Base-by-base conservation (phyloP, 2,329 filamentous ascomycete genomes). In the Dactylellina sp. region DNA sequence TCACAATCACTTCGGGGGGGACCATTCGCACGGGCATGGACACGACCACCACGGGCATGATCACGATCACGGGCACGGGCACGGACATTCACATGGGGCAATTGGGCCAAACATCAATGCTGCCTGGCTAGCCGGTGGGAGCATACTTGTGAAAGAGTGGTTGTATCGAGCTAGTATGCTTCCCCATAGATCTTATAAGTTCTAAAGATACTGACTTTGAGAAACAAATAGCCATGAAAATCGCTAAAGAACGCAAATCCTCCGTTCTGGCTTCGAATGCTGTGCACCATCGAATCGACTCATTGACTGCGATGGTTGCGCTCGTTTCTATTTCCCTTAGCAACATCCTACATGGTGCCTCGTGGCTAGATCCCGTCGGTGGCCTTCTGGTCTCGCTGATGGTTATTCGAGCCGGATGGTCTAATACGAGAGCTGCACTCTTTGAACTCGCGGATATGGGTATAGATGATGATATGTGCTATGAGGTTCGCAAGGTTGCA, bases 221-320 rank as follows among this genome's bases (percentile, higher is more conserved):
- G 70, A n/a, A n/a, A n/a, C n/a, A n/a, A n/a, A 40, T 65, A 68
- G 77, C 77, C 57, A 96, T 98, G 89, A 98, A 97, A 84, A 88
- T 99, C 74, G 95, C 95, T 49, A 89, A 89, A 78, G 92, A 97
- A 82, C 91, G 94, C 81, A 96, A 97, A 80, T 98, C 94, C 11
- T 96, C 93, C 5, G 93, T 99, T 71, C 88, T 99, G 22, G 93
- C 94, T 40, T 97, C 93, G 70, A 99, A 99, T 80, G 94, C 95
- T 71, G 86, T 98, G 77, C 95, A 99, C 82, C 95, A 98, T 84
- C 92, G 95, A 74, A 89, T 99, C 80, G 95, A 99, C 82, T 97
- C 93, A 70, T 86, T 97, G 65, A 99, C 95, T 0, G 94, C 94
- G 76, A 91, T 98, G 78, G 95, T 98, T 64, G 96, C 95, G 1